A percentile compares a stretch with the other conserved stretches of the same genome.
These are phyloP conservation scores for Bimuria novae-zelandiae DNA, from an alignment of 2,329 filamentous ascomycete genomes.

Conservation along the genomic window DNA sequence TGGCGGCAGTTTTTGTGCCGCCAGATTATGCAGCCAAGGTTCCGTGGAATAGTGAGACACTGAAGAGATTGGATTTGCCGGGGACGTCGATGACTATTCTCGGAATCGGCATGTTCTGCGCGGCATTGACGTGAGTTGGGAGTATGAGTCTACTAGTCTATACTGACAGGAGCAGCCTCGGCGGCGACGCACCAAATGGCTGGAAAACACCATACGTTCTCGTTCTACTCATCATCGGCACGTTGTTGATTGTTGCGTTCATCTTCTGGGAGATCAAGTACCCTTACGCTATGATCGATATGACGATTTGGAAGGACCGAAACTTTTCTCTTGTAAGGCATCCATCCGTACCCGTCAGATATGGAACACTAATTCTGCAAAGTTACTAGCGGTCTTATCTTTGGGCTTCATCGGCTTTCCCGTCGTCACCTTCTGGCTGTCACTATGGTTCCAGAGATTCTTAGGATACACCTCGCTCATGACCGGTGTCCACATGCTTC, in stretches of 20 bases:
- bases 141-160: neutral
- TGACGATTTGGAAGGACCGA: constrained; percentile 64
- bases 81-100: constrained; percentile 65
- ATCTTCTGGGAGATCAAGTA: constrained; percentile 65
- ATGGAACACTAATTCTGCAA: neutral
- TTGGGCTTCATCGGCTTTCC: constrained; percentile 68
- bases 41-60: constrained; percentile 50
- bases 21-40: constrained; percentile 55
- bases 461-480: constrained; percentile 57
- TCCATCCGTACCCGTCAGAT: neutral
- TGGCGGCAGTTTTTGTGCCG: constrained; percentile 67
- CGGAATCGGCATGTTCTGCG: constrained; percentile 69
- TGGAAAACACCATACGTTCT: constrained; percentile 68
- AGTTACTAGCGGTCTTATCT: constrained; percentile 62
- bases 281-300: constrained; percentile 52
- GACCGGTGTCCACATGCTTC: constrained; percentile 67
- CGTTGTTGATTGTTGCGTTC: constrained; percentile 61
- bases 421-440: constrained; percentile 64
- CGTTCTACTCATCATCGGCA: constrained; percentile 63
- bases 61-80: constrained; percentile 64
- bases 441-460: constrained; percentile 68
- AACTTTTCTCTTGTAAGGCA: constrained; percentile 64
- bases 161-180: constrained; percentile 43
- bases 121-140: constrained; percentile 59
- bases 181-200: constrained; percentile 62